Conservation (phyloP, 2,329 filamentous ascomycete genomes). For the Rhynchosporium agropyri region DNA sequence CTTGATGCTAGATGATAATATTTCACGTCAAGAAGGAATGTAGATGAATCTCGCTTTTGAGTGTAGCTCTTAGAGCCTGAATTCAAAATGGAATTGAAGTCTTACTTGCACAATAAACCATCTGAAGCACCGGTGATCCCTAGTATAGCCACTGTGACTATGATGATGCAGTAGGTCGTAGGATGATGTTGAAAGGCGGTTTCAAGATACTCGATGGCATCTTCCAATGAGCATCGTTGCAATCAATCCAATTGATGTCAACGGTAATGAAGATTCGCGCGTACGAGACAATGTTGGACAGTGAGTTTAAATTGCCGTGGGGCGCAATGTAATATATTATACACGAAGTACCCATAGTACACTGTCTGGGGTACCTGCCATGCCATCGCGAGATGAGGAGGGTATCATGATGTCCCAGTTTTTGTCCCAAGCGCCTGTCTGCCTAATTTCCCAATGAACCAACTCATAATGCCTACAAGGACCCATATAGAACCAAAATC, state of each 20-base stretch:
- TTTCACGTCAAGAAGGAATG: no score
- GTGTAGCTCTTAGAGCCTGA: no score
- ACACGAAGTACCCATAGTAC: slow-evolving; percentile 8
- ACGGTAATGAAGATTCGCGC: neutral
- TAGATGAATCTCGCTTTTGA: no score
- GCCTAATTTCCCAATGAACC: no score
- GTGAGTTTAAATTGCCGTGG: neutral
- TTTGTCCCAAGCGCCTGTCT: slow-evolving; percentile 5
- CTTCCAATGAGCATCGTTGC: neutral
- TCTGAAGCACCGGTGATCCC: neutral
- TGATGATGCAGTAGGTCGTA: no score
- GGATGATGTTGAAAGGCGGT: neutral
- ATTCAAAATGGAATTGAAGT: no score
- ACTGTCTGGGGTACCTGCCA: neutral
- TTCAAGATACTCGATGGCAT: neutral
- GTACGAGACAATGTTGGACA: neutral
- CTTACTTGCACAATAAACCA: neutral
- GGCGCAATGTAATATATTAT: neutral
- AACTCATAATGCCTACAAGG: no score
- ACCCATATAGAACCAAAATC: slow-evolving; percentile 2
- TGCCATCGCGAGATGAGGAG: slow-evolving; percentile 5
- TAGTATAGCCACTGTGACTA: no score
- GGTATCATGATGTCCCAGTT: slow-evolving; percentile 15
- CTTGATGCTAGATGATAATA: no score
- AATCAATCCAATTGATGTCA: neutral